Evolutionary conservation across 495 filamentous ascomycete species (phyloP).

Genomic region (Penicillium odoratum): DNA sequence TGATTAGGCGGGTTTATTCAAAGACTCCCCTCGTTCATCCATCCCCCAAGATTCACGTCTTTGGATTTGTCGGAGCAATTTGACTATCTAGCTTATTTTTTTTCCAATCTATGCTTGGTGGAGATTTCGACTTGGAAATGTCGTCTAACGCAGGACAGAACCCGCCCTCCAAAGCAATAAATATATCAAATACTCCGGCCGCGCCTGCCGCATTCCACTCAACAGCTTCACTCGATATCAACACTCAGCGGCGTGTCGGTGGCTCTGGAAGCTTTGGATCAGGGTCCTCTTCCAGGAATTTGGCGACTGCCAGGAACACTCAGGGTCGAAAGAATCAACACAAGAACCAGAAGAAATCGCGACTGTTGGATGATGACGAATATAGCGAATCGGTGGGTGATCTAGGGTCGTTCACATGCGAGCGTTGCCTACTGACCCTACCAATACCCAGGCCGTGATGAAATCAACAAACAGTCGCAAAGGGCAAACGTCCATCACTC

Average conservation of each 20-base stretch:
- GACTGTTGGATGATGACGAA: slow-evolving; percentile 71
- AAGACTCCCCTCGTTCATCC: background rate
- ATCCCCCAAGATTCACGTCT: background rate
- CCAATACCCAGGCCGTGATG: slow-evolving; percentile 63
- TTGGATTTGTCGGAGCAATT: background rate
- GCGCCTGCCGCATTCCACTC: slow-evolving; percentile 43
- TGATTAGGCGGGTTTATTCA: slow-evolving; percentile 5
- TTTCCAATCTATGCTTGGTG: background rate
- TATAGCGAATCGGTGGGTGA: slow-evolving; percentile 73
- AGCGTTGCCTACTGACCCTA: slow-evolving; percentile 24
- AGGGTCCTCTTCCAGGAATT: slow-evolving; percentile 54
- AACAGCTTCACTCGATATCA: slow-evolving; percentile 38
- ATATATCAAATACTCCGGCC: slow-evolving; percentile 36
- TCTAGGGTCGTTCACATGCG: slow-evolving; percentile 5
- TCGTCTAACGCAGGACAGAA: slow-evolving; percentile 49
- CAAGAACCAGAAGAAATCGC: slow-evolving; percentile 56
- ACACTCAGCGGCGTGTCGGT: slow-evolving; percentile 62
- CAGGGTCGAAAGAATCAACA: slow-evolving; percentile 77
- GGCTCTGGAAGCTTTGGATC: slow-evolving; percentile 64
- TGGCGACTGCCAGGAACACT: slow-evolving; percentile 62
- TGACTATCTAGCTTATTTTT: background rate
- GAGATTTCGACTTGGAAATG: slow-evolving; percentile 36
- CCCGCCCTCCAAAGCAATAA: slow-evolving; percentile 47
- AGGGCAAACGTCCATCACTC: slow-evolving; percentile 94
- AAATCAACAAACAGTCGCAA: slow-evolving; percentile 80